Conservation (phyloP, 108 stramenopile species). For the Cylindrotheca closterium region DNA sequence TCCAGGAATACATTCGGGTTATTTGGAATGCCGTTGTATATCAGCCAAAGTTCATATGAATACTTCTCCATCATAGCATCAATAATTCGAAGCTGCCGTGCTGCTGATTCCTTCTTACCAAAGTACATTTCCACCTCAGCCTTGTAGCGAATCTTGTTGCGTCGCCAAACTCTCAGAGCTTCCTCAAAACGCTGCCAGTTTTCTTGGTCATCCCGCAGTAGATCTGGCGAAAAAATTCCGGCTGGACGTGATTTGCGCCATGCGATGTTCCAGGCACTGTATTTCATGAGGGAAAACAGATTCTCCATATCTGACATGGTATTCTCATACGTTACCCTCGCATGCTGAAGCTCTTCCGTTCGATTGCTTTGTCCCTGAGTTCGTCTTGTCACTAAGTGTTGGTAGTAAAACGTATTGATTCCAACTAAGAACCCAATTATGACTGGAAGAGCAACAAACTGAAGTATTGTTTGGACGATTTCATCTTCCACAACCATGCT, state of each 20-base stretch:
- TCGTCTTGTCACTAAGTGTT: background rate
- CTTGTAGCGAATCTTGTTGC: conserved; percentile 13
- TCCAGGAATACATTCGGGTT: conserved; percentile 22
- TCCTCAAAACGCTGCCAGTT: conserved; percentile 19
- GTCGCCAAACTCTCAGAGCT: conserved; percentile 11
- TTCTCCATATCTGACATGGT: conserved; percentile 11
- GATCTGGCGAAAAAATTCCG: conserved; percentile 13
- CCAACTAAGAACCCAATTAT: background rate
- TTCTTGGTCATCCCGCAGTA: conserved; percentile 7
- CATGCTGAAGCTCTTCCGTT: conserved; percentile 4
- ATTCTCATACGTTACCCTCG: conserved; percentile 4
- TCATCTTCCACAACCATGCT: too few relatives aligned
- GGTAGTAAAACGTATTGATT: background rate
- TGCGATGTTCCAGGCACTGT: conserved; percentile 15
- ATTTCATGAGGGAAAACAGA: conserved; percentile 11
- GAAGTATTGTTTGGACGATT: background rate
- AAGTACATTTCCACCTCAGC: conserved; percentile 8
- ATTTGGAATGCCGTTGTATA: conserved; percentile 15
- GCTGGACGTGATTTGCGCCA: conserved; percentile 16
- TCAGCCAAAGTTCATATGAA: conserved; percentile 20
- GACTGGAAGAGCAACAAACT: background rate
- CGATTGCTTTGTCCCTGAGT: background rate
- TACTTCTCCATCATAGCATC: conserved; percentile 19
- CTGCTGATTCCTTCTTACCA: background rate
- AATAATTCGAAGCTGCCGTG: conserved; percentile 5